Percentiles rank a stretch among this genome's conserved stretches.
Conservation (phyloP, 2,329 filamentous ascomycete species). For the Graphilbum fragrans region DNA sequence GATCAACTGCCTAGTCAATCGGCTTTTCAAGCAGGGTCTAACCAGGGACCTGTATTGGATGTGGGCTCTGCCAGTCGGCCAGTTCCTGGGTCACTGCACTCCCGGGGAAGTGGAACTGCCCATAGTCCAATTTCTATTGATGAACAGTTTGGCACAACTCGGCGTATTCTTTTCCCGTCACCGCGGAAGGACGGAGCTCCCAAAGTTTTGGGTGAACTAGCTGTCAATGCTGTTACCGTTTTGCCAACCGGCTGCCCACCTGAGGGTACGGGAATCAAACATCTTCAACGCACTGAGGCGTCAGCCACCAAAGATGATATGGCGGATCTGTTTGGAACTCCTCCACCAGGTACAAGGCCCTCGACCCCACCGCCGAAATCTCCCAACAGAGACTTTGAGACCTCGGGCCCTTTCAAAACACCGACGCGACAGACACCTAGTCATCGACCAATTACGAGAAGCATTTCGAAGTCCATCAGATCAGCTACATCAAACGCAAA, state of each 20-base stretch:
- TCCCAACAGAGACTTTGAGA: constrained; percentile 17
- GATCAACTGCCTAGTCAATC: constrained; percentile 14
- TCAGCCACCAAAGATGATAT: constrained; percentile 19
- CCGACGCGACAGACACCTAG: constrained; percentile 49
- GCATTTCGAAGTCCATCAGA: constrained; percentile 44
- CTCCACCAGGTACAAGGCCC: constrained; percentile 23
- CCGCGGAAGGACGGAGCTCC: constrained; percentile 53
- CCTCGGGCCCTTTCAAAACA: constrained; percentile 43
- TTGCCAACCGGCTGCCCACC: background rate
- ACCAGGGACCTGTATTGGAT: constrained; percentile 15
- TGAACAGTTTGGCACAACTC: constrained; percentile 42
- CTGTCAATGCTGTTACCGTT: constrained; percentile 34
- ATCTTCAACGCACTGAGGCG: background rate
- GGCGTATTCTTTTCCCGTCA: constrained; percentile 65
- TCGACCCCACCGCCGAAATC: constrained; percentile 31
- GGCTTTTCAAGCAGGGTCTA: constrained; percentile 20
- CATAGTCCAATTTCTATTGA: constrained; percentile 44
- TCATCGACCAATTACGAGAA: constrained; percentile 49
- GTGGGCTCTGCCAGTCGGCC: constrained; percentile 18
- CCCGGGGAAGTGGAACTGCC: constrained; percentile 41
- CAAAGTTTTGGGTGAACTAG: constrained; percentile 48
- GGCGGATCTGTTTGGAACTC: constrained; percentile 54
- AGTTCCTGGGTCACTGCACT: constrained; percentile 35
- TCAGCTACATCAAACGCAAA: constrained; percentile 27
- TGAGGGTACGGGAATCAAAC: background rate